Evolutionary conservation across 306 rosid species (phyloP).

Genomic region (Quercus rubra): DNA sequence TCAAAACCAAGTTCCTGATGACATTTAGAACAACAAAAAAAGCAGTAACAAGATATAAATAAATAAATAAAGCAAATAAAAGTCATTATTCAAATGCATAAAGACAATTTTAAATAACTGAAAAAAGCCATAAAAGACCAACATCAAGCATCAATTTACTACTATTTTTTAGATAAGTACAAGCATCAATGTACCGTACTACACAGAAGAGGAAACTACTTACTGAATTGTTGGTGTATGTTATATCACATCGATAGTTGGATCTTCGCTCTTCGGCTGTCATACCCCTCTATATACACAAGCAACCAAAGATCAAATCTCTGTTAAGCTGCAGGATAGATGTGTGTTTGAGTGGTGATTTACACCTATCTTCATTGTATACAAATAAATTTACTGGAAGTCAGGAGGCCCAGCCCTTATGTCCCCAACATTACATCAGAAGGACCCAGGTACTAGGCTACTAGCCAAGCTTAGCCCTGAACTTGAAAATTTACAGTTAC

Average conservation of each 20-base stretch:
- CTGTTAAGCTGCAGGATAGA: constrained; percentile 3
- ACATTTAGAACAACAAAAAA: constrained; percentile 16
- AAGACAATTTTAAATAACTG: neutral
- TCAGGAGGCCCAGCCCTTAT: constrained; percentile 8
- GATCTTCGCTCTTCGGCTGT: constrained; percentile 57
- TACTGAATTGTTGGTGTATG: constrained; percentile 95
- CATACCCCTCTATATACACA: constrained; percentile 72
- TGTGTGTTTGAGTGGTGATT: constrained; percentile 7
- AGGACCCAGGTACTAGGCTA: constrained; percentile 1
- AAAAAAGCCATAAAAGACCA: neutral
- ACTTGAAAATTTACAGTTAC: neutral
- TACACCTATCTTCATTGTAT: neutral
- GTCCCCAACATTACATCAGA: neutral
- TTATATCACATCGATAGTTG: constrained; percentile 84
- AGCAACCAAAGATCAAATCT: constrained; percentile 26
- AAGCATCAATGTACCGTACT: neutral
- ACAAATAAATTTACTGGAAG: constrained; percentile 1
- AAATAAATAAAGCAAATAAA: constrained; percentile 17
- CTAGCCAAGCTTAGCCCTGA: constrained; percentile 10
- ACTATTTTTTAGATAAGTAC: neutral
- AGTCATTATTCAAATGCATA: neutral
- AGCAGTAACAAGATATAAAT: constrained; percentile 1
- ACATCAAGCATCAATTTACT: neutral
- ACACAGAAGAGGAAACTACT: constrained; percentile 22
- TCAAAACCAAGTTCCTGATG: constrained; percentile 96